Base-by-base conservation (phyloP, 768 basidiomycete species). In the Lentinula sp. region DNA sequence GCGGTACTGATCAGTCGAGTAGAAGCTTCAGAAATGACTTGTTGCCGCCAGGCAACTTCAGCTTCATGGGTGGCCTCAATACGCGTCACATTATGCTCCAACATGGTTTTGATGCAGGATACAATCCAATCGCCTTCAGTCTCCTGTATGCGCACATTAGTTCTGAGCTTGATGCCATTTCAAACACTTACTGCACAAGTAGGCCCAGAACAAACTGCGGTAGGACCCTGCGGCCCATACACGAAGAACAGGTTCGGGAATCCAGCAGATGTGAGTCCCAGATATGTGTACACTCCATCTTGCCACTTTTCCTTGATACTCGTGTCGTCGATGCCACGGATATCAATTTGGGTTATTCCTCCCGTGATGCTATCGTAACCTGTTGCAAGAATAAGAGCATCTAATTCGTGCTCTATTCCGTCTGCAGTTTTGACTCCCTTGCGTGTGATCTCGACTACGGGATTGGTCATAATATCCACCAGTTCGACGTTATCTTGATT, bases 301-400 rank as follows among this genome's bases (percentile, higher is more conserved):
- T 50, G 50, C 70, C 70, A 71, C 61, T 65, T 70, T 23, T 71
- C 69, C 16, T 62, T 37, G 37, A 70, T 63, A n/a, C 59, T 42
- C 1, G 36, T 49, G 2, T 68, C 69, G 46, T 70, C 61, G 15
- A 52, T 62, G 4, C 68, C 66, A 18, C 59, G 51, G 20, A 71
- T 69, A 37, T 68, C 65, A 42, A 70, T 71, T n/a, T 65, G 64
- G 4, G 66, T 45, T 23, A 71, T 66, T 9, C 66, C 61, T 6
- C 69, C 69, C 0, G 70, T 68, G 16, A 70, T 62, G 3, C 67
- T 66, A 45, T 71, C 69, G 43, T 69, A 70, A 32, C 70, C 69
- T 0, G 68, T 69, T 16, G 70, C 69, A 1, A 70, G 58, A 10
- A 63, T 66, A 3, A 71, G 59, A 13, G 64, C 61, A 57, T 70